Base-by-base conservation (phyloP, 495 filamentous ascomycete genomes). In the Articulospora tetracladia region DNA sequence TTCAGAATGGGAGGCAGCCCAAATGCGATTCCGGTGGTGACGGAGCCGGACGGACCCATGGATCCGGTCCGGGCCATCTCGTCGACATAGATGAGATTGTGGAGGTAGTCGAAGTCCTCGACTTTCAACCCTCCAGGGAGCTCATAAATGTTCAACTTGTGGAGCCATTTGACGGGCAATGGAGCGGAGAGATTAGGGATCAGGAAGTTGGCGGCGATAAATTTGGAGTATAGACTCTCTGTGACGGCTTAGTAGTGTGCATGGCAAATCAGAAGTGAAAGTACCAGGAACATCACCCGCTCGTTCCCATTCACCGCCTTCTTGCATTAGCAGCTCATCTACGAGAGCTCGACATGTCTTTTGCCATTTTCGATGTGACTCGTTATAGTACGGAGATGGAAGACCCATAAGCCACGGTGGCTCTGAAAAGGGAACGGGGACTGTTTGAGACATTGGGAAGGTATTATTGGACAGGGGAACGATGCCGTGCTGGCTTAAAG, bases 81-180 rank as follows among this genome's bases (percentile, higher is more conserved):
- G 58, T 92, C 88, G 13, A 62, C 65, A 61, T 85, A 90, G 47
- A 92, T 90, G 54, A 84, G 72, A 1, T 79, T 83, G 60, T 91
- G 86, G 25, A 90, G 70, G 62, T 88, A 88, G 64, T 90, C 88
- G 72, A 85, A 91, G 11, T 91, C 86, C 64, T 90, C 87, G 6
- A 91, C 84, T 62, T 83, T 84, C 23, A 90, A 76, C 6, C 70
- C 77, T n/a, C 85, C 86, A 0, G 85, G 72, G 13, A 91, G 79
- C 57, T 86, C 79, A 55, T 83, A 71, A 49, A 92, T 83, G 1
- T 85, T 86, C 26, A 87, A 61, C 3, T 74, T 76, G 67, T 86
- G 85, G 46, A 89, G 74, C 85, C 85, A 87, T 41, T 76, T 75
- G 17, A 88, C 81, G 0, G 88, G 87, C 46, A 92, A 69, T 1